These are phyloP conservation scores for Trichoderma atroviride DNA, from an alignment of 2,329 filamentous ascomycete species.

Conservation along the genomic window DNA sequence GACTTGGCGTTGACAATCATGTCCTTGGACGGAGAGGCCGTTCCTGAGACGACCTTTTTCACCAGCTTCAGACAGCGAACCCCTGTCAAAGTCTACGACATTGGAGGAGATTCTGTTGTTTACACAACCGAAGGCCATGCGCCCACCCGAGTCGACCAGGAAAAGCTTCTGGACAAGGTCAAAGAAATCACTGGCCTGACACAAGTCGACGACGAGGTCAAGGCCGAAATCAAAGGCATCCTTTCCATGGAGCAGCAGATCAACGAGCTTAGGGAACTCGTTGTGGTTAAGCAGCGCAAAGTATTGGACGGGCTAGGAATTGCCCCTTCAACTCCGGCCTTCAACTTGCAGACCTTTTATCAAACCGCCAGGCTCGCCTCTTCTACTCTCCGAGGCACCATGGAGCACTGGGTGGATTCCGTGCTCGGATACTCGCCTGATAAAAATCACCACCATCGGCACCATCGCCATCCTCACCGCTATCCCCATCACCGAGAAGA, in stretches of 20 bases:
- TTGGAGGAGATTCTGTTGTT: constrained; percentile 18
- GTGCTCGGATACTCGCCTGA: constrained; percentile 11
- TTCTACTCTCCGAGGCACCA: constrained; percentile 15
- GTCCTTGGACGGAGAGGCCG: constrained; percentile 20
- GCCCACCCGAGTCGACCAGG: not conserved
- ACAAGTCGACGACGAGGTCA: constrained; percentile 3
- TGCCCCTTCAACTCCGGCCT: not conserved
- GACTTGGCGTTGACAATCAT: constrained; percentile 17
- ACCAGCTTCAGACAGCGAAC: constrained; percentile 21
- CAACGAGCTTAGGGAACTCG: not conserved
- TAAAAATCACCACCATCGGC: not conserved
- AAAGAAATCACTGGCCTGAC: not conserved
- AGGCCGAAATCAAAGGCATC: constrained; percentile 10
- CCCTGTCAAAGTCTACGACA: constrained; percentile 14
- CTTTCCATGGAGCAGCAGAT: constrained; percentile 12
- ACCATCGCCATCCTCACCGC: not conserved
- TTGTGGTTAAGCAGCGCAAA: constrained; percentile 16
- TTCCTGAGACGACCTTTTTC: constrained; percentile 14
- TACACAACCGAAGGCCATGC: constrained; percentile 18
- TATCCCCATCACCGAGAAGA: constrained; percentile 1
- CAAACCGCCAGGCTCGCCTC: constrained; percentile 17
- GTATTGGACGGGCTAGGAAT: constrained; percentile 10
- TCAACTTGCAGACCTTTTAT: constrained; percentile 11
- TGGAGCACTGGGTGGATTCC: constrained; percentile 20
- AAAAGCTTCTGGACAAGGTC: not conserved